phyloP scores from a whole-genome alignment of 495 filamentous ascomycete species.

The Astrothelium subdiscretum region DNA sequence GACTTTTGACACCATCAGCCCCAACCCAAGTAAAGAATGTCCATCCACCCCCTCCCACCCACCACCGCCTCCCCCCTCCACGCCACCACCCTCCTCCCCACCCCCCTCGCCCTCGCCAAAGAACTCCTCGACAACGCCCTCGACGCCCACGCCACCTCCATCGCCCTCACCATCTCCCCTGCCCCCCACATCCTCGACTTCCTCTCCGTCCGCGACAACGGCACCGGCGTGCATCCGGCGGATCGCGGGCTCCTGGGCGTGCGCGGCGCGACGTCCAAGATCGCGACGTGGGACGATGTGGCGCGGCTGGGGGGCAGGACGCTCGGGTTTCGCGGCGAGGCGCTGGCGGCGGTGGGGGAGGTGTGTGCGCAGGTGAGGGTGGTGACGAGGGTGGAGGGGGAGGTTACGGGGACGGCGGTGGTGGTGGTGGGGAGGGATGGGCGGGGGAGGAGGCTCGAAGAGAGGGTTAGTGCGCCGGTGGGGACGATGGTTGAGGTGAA shows the following conservation, averaged over 20 bases:
- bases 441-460: constrained; percentile 27
- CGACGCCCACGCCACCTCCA: constrained; percentile 62
- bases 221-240: constrained; percentile 59
- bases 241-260: constrained; percentile 59
- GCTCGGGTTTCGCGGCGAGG: constrained; percentile 81
- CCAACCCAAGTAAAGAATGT: too few relatives aligned
- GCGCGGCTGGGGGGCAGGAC: constrained; percentile 48
- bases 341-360: constrained; percentile 66
- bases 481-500: constrained; percentile 67
- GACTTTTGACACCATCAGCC: too few relatives aligned
- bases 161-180: constrained; percentile 59
- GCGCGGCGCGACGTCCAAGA: constrained; percentile 76
- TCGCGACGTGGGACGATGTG: constrained; percentile 62
- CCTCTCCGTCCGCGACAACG: constrained; percentile 83
- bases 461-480: constrained; percentile 38
- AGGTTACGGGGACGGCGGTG: constrained; percentile 47
- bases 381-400: constrained; percentile 58
- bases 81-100: constrained; percentile 59
- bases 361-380: constrained; percentile 52
- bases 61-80: constrained; percentile 55
- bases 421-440: constrained; percentile 42
- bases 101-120: constrained; percentile 65
- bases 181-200: constrained; percentile 75
- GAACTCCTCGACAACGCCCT: constrained; percentile 88
- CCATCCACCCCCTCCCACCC: constrained; percentile 56